Base-by-base conservation (phyloP, 148 eudicot genomes). In the Suaeda aralocaspica region DNA sequence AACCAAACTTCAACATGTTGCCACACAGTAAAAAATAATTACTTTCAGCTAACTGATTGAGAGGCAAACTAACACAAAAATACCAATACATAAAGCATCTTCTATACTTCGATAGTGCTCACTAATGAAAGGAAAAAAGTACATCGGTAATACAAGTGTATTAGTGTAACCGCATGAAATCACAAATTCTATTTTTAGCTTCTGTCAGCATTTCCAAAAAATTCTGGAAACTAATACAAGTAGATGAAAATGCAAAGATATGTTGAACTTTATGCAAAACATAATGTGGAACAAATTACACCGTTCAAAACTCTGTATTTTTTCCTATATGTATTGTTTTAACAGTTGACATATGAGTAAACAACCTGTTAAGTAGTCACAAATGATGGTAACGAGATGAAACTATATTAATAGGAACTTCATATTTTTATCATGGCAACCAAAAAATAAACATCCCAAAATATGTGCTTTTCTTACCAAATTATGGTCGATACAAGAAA, bases 1-100 rank as follows among this genome's bases (percentile, higher is more conserved):
- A 61, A 92, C 53, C 42, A 92, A 58, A 42, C 70, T 82, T 72
- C 84, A 84, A 59, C 86, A 61, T 64, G 57, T 42, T 36, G 52
- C 53, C 34, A 33, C 68, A 72, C 52, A 63, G 72, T 44, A 46
- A 72, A 68, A 77, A 77, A 28, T 29, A 30, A 22, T 26, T 44
- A 6, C 24, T 52, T 46, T 31, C 22, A n/a, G n/a, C 10, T 46
- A 41, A 31, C 49, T 25, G 66, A 62, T 18, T 36, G 30, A 29
- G 61, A 51, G 45, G 19, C 5, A 15, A 59, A 41, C 7, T 33
- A 55, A 33, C 5, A 59, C 30, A 18, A 46, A 31, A 9, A 48
- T 57, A 18, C n/a, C 26, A n/a, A n/a, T n/a, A 18, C n/a, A 53
- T 19, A 15, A 59, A 71, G 31, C 14, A 62, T 10, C 51, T 45